Conservation (phyloP, 2,329 filamentous ascomycete genomes). For the Curvularia spicifera region DNA sequence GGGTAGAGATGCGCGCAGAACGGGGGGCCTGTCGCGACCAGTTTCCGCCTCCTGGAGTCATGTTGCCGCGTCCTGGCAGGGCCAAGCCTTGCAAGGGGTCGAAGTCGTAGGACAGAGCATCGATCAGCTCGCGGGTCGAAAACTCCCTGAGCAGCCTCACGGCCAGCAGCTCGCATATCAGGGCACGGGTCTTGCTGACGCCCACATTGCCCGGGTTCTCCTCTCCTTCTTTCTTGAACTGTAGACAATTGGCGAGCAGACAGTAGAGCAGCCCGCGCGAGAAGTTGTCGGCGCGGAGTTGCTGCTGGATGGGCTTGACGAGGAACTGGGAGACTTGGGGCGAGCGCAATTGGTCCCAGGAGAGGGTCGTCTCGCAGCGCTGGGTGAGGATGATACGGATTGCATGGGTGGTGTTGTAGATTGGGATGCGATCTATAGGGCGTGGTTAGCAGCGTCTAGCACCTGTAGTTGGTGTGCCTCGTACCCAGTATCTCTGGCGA, state of each 20-base stretch:
- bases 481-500: constrained; percentile 48
- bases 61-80: constrained; percentile 49
- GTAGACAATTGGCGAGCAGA: constrained; percentile 89
- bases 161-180: constrained; percentile 88
- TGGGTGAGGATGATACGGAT: constrained; percentile 84
- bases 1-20: constrained; percentile 80
- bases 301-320: constrained; percentile 91
- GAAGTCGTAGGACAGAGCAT: constrained; percentile 94
- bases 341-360: constrained; percentile 95
- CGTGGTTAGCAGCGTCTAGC: constrained; percentile 27
- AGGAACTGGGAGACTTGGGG: constrained; percentile 96
- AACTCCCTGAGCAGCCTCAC: constrained; percentile 91
- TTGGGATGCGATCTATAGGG: constrained; percentile 76
- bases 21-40: constrained; percentile 48
- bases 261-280: constrained; percentile 87
- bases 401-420: constrained; percentile 89
- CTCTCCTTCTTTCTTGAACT: constrained; percentile 88
- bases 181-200: constrained; percentile 80
- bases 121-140: constrained; percentile 85
- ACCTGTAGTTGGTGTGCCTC: constrained; percentile 4
- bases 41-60: constrained; percentile 33
- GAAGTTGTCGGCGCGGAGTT: constrained; percentile 83
- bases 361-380: constrained; percentile 87
- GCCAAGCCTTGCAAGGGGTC: constrained; percentile 85
- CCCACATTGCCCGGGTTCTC: constrained; percentile 83